Percentiles rank a stretch among this genome's conserved stretches.
These are phyloP conservation scores for Colletotrichum siamense DNA, from an alignment of 2,329 filamentous ascomycete species.

Conservation along the genomic window DNA sequence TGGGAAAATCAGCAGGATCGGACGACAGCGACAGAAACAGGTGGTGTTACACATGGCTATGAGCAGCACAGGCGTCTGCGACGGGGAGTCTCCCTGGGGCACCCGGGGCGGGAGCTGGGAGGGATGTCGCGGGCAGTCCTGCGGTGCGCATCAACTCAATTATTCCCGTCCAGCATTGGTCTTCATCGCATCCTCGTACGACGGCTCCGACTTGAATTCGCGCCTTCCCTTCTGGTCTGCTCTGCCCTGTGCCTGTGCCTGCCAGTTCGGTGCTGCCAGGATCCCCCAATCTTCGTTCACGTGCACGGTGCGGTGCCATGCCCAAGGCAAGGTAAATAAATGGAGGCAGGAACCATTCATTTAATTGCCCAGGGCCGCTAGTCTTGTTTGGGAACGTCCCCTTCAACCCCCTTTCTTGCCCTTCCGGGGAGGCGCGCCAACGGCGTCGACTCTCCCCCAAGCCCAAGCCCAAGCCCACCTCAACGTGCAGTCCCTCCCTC, in stretches of 20 bases:
- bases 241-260: background rate
- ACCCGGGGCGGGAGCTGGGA: background rate
- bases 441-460: background rate
- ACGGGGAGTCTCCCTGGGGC: background rate
- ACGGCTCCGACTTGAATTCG: background rate
- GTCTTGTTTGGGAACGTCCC: background rate
- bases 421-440: slow-evolving; percentile 7
- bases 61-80: background rate
- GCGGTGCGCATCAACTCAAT: background rate
- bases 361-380: background rate
- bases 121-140: background rate
- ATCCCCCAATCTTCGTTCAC: background rate
- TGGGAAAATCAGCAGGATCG: background rate
- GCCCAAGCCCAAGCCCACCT: background rate
- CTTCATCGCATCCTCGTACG: background rate
- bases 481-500: background rate
- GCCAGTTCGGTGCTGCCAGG: background rate
- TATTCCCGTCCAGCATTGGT: background rate
- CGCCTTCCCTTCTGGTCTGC: background rate
- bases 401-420: slow-evolving; percentile 8
- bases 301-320: background rate
- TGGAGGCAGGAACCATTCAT: slow-evolving; percentile 3
- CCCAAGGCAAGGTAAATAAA: slow-evolving; percentile 4
- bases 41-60: background rate
- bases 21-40: background rate